These are phyloP conservation scores for Phoma sp. DNA, from an alignment of 2,329 filamentous ascomycete genomes.

Conservation along the genomic window DNA sequence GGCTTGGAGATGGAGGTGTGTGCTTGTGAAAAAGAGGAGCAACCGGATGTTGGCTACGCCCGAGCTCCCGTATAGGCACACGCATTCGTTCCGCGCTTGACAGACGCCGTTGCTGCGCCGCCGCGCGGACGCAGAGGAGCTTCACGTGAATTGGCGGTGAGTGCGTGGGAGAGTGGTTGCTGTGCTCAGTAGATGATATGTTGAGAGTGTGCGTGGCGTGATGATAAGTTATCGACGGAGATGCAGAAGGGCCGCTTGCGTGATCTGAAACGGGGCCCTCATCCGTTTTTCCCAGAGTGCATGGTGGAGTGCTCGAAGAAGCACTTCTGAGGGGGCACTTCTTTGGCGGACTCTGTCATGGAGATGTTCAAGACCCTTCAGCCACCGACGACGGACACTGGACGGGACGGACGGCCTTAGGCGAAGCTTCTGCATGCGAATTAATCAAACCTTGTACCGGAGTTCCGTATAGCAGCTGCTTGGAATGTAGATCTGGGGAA, in stretches of 20 bases:
- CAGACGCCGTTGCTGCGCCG: constrained; percentile 13
- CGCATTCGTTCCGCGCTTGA: constrained; percentile 9
- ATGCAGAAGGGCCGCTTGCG: constrained; percentile 13
- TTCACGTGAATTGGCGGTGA: constrained; percentile 14
- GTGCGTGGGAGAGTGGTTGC: constrained; percentile 13
- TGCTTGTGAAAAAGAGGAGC: constrained; percentile 5
- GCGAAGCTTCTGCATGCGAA: constrained; percentile 10
- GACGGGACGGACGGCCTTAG: constrained; percentile 15
- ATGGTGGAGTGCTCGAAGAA: background rate
- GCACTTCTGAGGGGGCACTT: background rate
- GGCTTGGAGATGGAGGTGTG: constrained; percentile 9
- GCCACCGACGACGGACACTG: constrained; percentile 9
- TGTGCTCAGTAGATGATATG: constrained; percentile 1
- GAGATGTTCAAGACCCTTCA: constrained; percentile 1
- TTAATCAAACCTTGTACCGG: constrained; percentile 13
- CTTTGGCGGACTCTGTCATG: constrained; percentile 6
- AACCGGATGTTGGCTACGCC: constrained; percentile 10
- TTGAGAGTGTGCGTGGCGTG: constrained; percentile 11
- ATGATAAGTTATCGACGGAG: constrained; percentile 4
- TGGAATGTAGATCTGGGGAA: constrained; percentile 21
- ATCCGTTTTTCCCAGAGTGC: constrained; percentile 1
- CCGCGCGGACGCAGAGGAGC: constrained; percentile 4
- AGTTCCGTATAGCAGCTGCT: constrained; percentile 8
- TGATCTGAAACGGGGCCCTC: constrained; percentile 14
- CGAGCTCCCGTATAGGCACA: constrained; percentile 16